These are phyloP conservation scores for Pulveroboletus sp. DNA, from an alignment of 1,284 basidiomycete species.

Conservation along the genomic window DNA sequence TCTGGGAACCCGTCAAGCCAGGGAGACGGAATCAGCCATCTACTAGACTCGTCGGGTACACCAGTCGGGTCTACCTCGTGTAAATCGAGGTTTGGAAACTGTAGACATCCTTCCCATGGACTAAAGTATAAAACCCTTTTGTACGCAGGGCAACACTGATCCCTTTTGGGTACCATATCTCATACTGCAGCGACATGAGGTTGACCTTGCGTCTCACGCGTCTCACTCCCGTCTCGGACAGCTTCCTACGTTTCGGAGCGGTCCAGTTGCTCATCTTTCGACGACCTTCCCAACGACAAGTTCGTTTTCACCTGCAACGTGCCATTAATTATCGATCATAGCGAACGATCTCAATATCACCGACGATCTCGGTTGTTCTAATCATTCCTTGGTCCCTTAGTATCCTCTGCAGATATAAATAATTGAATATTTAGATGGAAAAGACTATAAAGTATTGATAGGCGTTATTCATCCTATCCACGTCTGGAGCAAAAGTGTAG, in stretches of 20 bases:
- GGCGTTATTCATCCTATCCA: background rate
- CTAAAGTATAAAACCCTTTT: background rate
- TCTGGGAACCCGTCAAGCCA: background rate
- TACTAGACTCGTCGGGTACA: background rate
- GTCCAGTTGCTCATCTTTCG: constrained; percentile 4
- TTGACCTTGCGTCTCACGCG: background rate
- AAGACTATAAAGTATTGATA: background rate
- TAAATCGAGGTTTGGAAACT: constrained; percentile 8
- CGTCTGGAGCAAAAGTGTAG: background rate
- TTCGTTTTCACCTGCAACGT: background rate
- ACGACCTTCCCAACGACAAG: background rate
- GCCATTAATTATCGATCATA: background rate
- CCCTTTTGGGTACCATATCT: background rate
- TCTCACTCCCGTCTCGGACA: constrained; percentile 6
- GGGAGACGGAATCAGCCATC: background rate
- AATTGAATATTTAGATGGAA: background rate
- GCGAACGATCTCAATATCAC: background rate
- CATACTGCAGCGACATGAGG: background rate
- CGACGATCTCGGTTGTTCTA: constrained; percentile 1
- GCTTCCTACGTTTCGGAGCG: background rate
- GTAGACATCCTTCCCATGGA: constrained; percentile 16
- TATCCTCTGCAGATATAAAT: background rate
- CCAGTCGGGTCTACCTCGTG: constrained; percentile 2
- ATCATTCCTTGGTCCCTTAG: constrained; percentile 1
- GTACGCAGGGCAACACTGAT: constrained; percentile 13